Evolutionary conservation across 176 grass and related monocot genomes (phyloP), one percentile per base, ranked within the genome.

Genomic region (Juncus effusus): DNA sequence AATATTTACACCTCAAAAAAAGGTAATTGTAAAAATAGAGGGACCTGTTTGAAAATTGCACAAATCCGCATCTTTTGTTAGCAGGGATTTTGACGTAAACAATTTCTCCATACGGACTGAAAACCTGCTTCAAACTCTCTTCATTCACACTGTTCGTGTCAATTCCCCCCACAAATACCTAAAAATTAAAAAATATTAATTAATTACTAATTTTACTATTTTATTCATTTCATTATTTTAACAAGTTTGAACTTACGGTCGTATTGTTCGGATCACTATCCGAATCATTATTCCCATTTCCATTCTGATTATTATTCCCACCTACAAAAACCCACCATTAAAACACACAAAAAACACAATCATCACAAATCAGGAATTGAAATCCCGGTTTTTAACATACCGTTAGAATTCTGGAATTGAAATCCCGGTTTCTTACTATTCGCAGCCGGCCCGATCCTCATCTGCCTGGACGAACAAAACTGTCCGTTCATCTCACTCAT

Each of bases 41-140:
- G 36, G 44, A 96, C 91, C 91, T 96, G 91, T 70, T 87, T 58
- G 76, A 79, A 85, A 87, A 96, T 79, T 96, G 91, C 65, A 96
- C 91, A 87, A 96, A 96, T 38, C 83, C 91, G 80, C 91, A 96
- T 64, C 79, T 83, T 71, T 96, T 90, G 75, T 87, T 87, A 73
- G 82, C 79, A 88, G 91, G 91, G 79, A 96, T 96, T 87, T 96
- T 96, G 72, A 96, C 91, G 80, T 90, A 85, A 59, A 81, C 60
- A 61, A 96, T 78, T 63, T 90, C 84, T 56, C 91, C 91, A 60
- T 80, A 90, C 40, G 79, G 81, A 74, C 69, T 59, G 85, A 96
- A 96, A 80, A 80, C 66, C 83, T 88, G 87, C 69, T 66, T 84
- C 76, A 96, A 66, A 72, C 77, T 84, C 19, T 96, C 87, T 68